Percentiles rank a stretch among this genome's conserved stretches.
Evolutionary conservation across 2,329 filamentous ascomycete species (phyloP).

Genomic region (Graphilbum fragrans): DNA sequence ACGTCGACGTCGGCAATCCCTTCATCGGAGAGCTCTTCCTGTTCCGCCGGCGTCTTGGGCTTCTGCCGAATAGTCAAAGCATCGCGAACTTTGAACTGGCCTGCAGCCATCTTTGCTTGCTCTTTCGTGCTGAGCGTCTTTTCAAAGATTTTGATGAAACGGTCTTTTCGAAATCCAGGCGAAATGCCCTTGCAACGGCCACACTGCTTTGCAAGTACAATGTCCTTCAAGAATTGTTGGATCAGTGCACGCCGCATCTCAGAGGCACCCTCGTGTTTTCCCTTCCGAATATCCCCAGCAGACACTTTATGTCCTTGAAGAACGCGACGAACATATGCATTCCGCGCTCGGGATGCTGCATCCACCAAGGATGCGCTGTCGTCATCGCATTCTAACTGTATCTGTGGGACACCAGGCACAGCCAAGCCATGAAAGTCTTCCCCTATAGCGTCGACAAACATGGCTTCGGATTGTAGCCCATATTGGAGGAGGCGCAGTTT

Average conservation of each 20-base stretch:
- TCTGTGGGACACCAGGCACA: conserved; percentile 23
- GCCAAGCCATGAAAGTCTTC: conserved; percentile 33
- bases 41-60: conserved; percentile 17
- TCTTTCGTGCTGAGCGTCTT: conserved; percentile 66
- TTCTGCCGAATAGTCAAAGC: conserved; percentile 45
- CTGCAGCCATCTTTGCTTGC: conserved; percentile 62
- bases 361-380: conserved; percentile 45
- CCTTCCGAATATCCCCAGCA: conserved; percentile 37
- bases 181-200: conserved; percentile 56
- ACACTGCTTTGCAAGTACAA: conserved; percentile 61
- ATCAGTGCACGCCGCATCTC: conserved; percentile 66
- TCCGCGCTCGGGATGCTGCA: conserved; percentile 37
- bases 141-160: conserved; percentile 87
- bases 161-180: conserved; percentile 77
- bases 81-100: conserved; percentile 54
- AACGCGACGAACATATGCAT: conserved; percentile 59
- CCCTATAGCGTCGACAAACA: conserved; percentile 40
- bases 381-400: conserved; percentile 48
- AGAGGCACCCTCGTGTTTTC: conserved; percentile 74
- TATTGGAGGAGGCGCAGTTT: conserved; percentile 78
- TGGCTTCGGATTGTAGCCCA: conserved; percentile 62
- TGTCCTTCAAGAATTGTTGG: conserved; percentile 67
- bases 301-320: conserved; percentile 48
- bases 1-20: conserved; percentile 54
- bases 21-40: conserved; percentile 45